Percentiles rank a stretch among this genome's conserved stretches.
Evolutionary conservation across 805 yeast species (phyloP).

Genomic region (Yarrowia yakushimensis): DNA sequence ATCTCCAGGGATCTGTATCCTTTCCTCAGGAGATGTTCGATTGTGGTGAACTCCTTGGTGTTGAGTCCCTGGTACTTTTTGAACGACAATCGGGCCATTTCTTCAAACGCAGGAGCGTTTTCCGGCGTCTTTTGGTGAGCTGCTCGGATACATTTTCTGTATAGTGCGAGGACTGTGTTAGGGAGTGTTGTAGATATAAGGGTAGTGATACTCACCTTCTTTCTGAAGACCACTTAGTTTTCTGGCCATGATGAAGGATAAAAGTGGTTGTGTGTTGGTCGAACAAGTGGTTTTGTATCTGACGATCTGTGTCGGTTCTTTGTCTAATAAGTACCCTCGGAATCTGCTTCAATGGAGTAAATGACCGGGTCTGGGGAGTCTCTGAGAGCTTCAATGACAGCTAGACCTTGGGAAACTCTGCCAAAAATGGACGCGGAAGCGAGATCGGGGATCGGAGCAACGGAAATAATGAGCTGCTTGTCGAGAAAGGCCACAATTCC

Average conservation of each 20-base stretch:
- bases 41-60: constrained; percentile 76
- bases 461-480: constrained; percentile 1
- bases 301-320: too few species aligned
- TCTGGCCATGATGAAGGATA: constrained; percentile 13
- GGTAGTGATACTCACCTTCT: constrained; percentile 39
- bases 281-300: too few species aligned
- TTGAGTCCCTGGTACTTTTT: constrained; percentile 52
- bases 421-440: not conserved
- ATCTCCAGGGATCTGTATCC: constrained; percentile 72
- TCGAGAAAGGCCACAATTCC: constrained; percentile 15
- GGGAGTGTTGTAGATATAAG: not conserved
- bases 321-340: not conserved
- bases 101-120: constrained; percentile 45
- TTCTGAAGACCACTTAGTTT: constrained; percentile 41
- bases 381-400: constrained; percentile 2
- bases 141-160: constrained; percentile 48
- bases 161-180: constrained; percentile 43
- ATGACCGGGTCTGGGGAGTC: not conserved
- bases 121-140: constrained; percentile 47
- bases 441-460: constrained; percentile 15
- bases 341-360: constrained; percentile 5
- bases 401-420: constrained; percentile 10
- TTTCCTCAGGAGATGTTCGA: constrained; percentile 75
- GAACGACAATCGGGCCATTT: constrained; percentile 61
- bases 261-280: too few species aligned